Conservation (phyloP, 2,329 filamentous ascomycete genomes). For the Fusarium sp. region DNA sequence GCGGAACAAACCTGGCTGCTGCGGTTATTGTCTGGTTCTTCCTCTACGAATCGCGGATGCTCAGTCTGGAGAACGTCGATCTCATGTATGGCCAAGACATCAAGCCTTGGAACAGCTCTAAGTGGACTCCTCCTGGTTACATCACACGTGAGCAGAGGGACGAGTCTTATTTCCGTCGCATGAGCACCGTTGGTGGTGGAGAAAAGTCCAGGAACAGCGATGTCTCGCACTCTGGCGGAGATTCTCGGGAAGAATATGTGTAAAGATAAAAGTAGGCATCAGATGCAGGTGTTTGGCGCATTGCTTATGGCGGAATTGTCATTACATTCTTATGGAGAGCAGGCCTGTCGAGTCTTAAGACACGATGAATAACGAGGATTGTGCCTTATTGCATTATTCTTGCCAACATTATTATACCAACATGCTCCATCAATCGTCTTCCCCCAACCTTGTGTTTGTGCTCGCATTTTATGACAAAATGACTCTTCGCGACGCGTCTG, state of each 20-base stretch:
- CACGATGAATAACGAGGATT: neutral
- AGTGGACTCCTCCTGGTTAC: slow-evolving; percentile 63
- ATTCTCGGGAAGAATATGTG: slow-evolving; percentile 32
- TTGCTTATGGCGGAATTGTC: slow-evolving; percentile 11
- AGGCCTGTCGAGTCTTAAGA: neutral
- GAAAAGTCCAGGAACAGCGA: slow-evolving; percentile 41
- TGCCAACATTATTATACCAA: neutral
- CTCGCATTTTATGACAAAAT: neutral
- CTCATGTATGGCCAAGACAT: slow-evolving; percentile 74
- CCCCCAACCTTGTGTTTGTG: neutral
- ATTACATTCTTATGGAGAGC: slow-evolving; percentile 19
- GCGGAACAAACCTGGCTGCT: slow-evolving; percentile 69
- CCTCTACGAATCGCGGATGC: slow-evolving; percentile 72
- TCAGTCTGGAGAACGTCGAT: slow-evolving; percentile 78
- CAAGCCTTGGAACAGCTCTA: slow-evolving; percentile 70
- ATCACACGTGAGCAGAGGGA: slow-evolving; percentile 53
- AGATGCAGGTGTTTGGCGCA: slow-evolving; percentile 29
- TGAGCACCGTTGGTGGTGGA: slow-evolving; percentile 9
- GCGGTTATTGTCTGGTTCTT: slow-evolving; percentile 75
- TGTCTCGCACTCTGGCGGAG: slow-evolving; percentile 33
- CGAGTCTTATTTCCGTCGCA: slow-evolving; percentile 40
- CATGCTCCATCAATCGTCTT: neutral
- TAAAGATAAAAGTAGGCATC: slow-evolving; percentile 11
- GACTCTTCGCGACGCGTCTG: no score
- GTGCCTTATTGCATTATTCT: neutral